Conservation (phyloP, 352 stramenopile genomes). For the Pythium myriotylum region DNA sequence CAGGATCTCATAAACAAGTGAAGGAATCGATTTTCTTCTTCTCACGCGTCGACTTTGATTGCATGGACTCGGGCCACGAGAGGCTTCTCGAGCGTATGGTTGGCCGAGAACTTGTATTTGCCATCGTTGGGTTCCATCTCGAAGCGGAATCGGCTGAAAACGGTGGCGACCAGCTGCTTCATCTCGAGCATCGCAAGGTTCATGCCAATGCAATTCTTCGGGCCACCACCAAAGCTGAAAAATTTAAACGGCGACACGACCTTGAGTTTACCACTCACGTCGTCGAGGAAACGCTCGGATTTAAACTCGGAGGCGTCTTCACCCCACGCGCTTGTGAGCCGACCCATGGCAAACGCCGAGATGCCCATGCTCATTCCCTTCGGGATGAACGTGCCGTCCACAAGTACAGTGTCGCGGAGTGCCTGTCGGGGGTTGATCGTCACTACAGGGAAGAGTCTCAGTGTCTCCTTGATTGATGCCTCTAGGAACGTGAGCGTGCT, state of each 20-base stretch:
- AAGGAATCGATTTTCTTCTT: too few relatives aligned
- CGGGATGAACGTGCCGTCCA: constrained; percentile 38
- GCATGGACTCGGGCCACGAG: background rate
- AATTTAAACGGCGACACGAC: constrained; percentile 39
- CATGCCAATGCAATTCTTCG: constrained; percentile 46
- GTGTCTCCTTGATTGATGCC: constrained; percentile 39
- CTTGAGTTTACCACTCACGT: constrained; percentile 10
- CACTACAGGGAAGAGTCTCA: constrained; percentile 40
- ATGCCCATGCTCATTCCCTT: constrained; percentile 33
- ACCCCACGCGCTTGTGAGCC: constrained; percentile 36
- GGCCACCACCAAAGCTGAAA: constrained; percentile 15
- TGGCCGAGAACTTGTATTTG: constrained; percentile 19
- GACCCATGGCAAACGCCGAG: constrained; percentile 34
- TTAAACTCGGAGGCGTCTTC: constrained; percentile 33
- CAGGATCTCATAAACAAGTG: too few relatives aligned
- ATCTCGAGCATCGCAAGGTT: constrained; percentile 51
- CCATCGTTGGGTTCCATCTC: constrained; percentile 25
- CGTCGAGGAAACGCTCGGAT: constrained; percentile 33
- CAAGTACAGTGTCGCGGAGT: constrained; percentile 32
- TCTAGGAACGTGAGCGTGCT: constrained; percentile 20
- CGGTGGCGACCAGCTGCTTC: constrained; percentile 34
- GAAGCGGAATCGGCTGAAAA: constrained; percentile 42
- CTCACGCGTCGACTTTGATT: too few relatives aligned
- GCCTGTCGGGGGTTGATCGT: constrained; percentile 32
- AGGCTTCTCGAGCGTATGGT: constrained; percentile 16